Evolutionary conservation across 2,329 filamentous ascomycete species (phyloP).

Genomic region (Ophiostoma piceae): DNA sequence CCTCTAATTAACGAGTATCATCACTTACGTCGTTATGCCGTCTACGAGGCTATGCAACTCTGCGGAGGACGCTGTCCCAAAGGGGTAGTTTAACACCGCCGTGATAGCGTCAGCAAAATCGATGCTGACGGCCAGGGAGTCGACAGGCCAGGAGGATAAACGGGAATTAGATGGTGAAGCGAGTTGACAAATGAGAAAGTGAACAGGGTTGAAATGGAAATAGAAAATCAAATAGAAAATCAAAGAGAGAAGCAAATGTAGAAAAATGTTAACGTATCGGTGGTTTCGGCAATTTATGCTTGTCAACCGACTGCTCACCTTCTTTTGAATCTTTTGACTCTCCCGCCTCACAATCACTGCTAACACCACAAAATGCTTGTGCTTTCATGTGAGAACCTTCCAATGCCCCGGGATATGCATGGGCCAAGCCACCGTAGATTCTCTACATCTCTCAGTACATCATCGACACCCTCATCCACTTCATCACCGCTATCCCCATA

Average conservation of each 20-base stretch:
- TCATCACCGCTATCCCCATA: too few species aligned
- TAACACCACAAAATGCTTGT: background rate
- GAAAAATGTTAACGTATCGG: background rate
- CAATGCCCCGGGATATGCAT: background rate
- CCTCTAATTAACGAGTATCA: background rate
- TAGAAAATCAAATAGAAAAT: background rate
- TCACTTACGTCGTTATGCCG: background rate
- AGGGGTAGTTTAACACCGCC: background rate
- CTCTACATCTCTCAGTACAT: too few species aligned
- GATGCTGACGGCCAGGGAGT: background rate
- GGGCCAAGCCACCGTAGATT: background rate
- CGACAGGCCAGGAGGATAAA: background rate
- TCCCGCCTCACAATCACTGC: background rate
- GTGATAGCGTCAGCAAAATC: background rate
- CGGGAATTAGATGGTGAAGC: background rate
- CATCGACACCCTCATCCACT: background rate
- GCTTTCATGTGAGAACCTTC: conserved; percentile 7
- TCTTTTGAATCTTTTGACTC: background rate
- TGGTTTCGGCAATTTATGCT: background rate
- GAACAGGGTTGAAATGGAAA: background rate
- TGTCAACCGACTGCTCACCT: background rate
- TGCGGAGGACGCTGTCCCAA: background rate
- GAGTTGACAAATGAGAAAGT: background rate
- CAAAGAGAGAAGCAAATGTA: background rate
- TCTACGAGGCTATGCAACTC: background rate